phyloP scores from a whole-genome alignment of 2,329 filamentous ascomycete genomes.

The Cercospora berteroae region DNA sequence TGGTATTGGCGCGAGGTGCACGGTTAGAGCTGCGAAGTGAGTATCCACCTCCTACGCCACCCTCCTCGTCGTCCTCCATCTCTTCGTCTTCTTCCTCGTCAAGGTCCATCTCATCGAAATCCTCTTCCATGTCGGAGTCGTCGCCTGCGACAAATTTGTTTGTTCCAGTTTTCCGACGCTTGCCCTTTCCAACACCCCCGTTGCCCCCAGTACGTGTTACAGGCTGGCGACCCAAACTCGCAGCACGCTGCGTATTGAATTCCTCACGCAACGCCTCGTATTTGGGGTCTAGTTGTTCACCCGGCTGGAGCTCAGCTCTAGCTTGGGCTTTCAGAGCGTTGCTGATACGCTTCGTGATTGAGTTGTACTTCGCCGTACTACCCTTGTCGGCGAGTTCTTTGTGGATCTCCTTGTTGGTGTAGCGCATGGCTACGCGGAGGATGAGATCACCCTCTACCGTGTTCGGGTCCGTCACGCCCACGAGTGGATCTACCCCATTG shows the following conservation, averaged over 20 bases:
- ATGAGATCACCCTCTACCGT: background rate
- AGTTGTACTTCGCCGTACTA: background rate
- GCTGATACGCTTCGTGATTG: slow-evolving; percentile 5
- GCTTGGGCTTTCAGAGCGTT: background rate
- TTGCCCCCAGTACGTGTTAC: background rate
- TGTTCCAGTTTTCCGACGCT: background rate
- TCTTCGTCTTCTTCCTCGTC: background rate
- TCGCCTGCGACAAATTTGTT: background rate
- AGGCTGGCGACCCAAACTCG: background rate
- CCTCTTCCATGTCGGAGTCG: background rate
- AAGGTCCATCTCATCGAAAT: background rate
- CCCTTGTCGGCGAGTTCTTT: background rate
- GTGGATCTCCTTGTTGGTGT: slow-evolving; percentile 5
- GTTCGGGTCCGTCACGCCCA: background rate
- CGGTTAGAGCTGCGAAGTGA: background rate
- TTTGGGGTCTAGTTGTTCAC: background rate
- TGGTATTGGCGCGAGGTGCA: background rate
- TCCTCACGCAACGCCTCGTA: background rate
- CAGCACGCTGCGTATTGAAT: background rate
- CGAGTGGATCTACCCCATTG: background rate
- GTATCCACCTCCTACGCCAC: background rate
- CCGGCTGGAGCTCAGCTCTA: background rate
- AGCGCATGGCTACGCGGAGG: background rate
- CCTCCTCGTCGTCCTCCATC: background rate
- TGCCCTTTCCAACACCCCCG: background rate